phyloP scores from a whole-genome alignment of 352 stramenopile species.

The Achlya hypogyna region DNA sequence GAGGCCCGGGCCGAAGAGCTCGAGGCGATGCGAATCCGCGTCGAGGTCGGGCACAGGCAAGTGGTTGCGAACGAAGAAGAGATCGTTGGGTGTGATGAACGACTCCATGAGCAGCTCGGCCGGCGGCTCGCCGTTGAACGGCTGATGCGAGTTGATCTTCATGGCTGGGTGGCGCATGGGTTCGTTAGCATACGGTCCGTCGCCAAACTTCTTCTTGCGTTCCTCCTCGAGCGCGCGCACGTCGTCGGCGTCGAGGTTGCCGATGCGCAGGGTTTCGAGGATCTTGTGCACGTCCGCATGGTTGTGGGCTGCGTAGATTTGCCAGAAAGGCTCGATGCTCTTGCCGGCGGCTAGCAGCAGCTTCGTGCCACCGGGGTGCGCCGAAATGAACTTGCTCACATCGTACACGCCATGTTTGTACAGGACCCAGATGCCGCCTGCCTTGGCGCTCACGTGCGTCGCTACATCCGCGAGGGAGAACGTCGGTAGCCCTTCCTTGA shows the following conservation, averaged over 20 bases:
- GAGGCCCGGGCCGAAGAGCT: constrained; percentile 57
- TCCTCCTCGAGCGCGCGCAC: constrained; percentile 81
- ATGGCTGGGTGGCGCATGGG: constrained; percentile 79
- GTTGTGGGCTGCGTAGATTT: constrained; percentile 95
- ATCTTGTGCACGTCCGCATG: constrained; percentile 87
- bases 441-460: constrained; percentile 55
- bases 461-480: constrained; percentile 65
- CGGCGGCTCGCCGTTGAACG: constrained; percentile 94
- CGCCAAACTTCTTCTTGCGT: constrained; percentile 69
- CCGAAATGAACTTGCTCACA: constrained; percentile 92
- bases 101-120: constrained; percentile 85
- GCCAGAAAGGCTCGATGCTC: constrained; percentile 91
- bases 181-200: constrained; percentile 91
- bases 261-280: constrained; percentile 85
- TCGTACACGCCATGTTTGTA: constrained; percentile 94
- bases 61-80: constrained; percentile 98
- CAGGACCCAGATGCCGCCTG: constrained; percentile 87
- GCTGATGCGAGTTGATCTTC: constrained; percentile 89
- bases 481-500: constrained; percentile 40
- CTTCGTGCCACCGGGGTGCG: constrained; percentile 89
- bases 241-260: constrained; percentile 81
- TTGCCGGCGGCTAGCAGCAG: constrained; percentile 82
- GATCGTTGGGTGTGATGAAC: constrained; percentile 93
- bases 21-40: constrained; percentile 46
- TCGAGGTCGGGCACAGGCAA: constrained; percentile 91